Conservation (phyloP, 768 basidiomycete species). For the Tubosaeta sp. region DNA sequence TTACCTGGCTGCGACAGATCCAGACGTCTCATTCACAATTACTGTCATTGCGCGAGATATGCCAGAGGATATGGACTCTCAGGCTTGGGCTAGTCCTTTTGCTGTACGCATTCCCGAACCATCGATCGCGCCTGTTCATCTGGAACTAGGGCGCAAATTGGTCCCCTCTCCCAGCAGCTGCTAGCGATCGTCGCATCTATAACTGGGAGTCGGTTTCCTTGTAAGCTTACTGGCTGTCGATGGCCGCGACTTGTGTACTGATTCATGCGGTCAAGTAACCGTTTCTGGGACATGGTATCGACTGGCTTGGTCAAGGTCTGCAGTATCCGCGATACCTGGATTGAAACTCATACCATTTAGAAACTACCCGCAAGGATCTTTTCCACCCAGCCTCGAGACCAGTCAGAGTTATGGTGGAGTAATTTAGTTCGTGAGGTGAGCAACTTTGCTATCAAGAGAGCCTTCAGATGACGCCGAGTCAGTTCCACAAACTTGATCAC, state of each 20-base stretch:
- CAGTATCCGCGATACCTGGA: not conserved
- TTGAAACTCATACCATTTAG: conserved; percentile 19
- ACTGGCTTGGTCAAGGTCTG: conserved; percentile 39
- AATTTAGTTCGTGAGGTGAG: conserved; percentile 38
- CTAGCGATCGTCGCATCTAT: conserved; percentile 29
- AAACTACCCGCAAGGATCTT: conserved; percentile 37
- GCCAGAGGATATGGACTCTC: conserved; percentile 36
- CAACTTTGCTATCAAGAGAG: not conserved
- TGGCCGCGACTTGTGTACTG: not conserved
- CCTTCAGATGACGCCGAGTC: conserved; percentile 1
- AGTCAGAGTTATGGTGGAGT: conserved; percentile 35
- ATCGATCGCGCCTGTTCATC: not conserved
- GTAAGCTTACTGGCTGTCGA: conserved; percentile 24
- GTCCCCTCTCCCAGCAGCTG: conserved; percentile 39
- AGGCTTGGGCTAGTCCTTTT: conserved; percentile 49
- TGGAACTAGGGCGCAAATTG: conserved; percentile 42
- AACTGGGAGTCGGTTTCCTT: conserved; percentile 41
- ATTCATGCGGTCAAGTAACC: conserved; percentile 32
- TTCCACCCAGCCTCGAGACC: conserved; percentile 14
- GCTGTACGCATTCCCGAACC: conserved; percentile 32
- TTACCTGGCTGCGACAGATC: conserved; percentile 35
- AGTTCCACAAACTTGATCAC: conserved; percentile 33
- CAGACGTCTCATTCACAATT: conserved; percentile 14
- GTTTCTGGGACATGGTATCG: conserved; percentile 45
- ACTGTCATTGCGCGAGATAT: conserved; percentile 36